A percentile compares a stretch with the other conserved stretches of the same genome.
Evolutionary conservation across 2,329 filamentous ascomycete genomes (phyloP).

Genomic region (Curvularia spicifera): DNA sequence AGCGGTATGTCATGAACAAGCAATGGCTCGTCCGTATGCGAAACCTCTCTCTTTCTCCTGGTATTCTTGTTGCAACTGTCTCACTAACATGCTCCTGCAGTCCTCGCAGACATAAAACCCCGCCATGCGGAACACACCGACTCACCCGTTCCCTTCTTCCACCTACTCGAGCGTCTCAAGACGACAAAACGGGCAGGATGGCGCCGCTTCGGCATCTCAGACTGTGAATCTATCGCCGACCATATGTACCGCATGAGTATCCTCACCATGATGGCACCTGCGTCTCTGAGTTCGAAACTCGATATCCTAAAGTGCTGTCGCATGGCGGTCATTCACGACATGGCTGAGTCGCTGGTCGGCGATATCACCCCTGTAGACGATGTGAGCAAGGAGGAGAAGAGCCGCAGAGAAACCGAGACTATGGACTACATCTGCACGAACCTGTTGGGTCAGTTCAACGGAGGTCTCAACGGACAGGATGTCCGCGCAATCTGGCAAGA

Average conservation of each 20-base stretch:
- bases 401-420: conserved; percentile 79
- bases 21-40: conserved; percentile 40
- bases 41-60: conserved; percentile 33
- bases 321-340: conserved; percentile 97
- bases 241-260: conserved; percentile 99
- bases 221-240: conserved; percentile 89
- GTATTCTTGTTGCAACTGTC: neutral
- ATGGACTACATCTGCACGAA: conserved; percentile 87
- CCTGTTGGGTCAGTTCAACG: conserved; percentile 76
- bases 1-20: conserved; percentile 52
- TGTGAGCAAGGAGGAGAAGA: conserved; percentile 86
- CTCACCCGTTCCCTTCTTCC: conserved; percentile 90
- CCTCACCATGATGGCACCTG: conserved; percentile 89
- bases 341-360: conserved; percentile 93
- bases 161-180: conserved; percentile 91
- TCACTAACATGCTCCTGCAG: conserved; percentile 47
- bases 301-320: conserved; percentile 85
- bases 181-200: conserved; percentile 96
- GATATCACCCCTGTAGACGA: conserved; percentile 95
- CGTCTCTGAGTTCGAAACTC: conserved; percentile 71
- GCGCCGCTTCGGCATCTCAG: conserved; percentile 79
- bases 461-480: conserved; percentile 71
- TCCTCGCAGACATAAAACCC: conserved; percentile 67
- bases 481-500: conserved; percentile 88
- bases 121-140: conserved; percentile 65